A percentile compares a stretch with the other conserved stretches of the same genome.
Conservation (phyloP, 1,139 yeast species). For the Nakaseomyces sp. region DNA sequence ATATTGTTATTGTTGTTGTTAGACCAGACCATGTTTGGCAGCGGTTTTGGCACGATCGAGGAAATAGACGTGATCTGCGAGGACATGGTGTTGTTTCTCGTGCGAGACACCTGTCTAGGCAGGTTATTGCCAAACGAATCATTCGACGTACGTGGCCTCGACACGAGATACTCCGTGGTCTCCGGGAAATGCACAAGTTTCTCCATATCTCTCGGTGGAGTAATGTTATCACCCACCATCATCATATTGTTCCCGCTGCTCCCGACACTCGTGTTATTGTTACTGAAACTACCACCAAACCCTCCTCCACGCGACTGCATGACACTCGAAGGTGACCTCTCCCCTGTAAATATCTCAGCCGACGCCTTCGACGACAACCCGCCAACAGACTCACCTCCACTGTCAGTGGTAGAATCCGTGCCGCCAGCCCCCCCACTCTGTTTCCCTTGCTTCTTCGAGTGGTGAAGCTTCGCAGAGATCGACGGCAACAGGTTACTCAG, state of each 20-base stretch:
- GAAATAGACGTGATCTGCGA: conserved; percentile 31
- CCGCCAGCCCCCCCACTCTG: conserved; percentile 5
- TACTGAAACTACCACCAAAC: too few relatives aligned
- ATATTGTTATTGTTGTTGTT: conserved; percentile 11
- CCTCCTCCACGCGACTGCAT: background rate
- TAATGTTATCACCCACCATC: conserved; percentile 9
- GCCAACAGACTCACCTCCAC: conserved; percentile 5
- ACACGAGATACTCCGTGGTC: conserved; percentile 15
- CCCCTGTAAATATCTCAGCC: conserved; percentile 1
- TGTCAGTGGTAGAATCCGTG: conserved; percentile 6
- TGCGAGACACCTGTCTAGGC: conserved; percentile 22
- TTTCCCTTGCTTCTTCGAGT: conserved; percentile 21
- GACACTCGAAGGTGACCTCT: background rate
- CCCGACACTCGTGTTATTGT: too few relatives aligned
- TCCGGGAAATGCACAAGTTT: conserved; percentile 26
- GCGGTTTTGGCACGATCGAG: conserved; percentile 19
- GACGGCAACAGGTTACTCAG: conserved; percentile 28
- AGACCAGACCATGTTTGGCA: conserved; percentile 24
- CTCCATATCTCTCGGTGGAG: conserved; percentile 25
- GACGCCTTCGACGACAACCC: conserved; percentile 6
- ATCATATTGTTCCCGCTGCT: background rate
- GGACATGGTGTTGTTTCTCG: conserved; percentile 30
- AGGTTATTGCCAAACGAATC: conserved; percentile 22
- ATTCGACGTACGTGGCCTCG: conserved; percentile 24
- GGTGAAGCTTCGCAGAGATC: conserved; percentile 30